These are phyloP conservation scores for Fagopyrum homotropicum DNA, from an alignment of 148 eudicot genomes.

Conservation along the genomic window DNA sequence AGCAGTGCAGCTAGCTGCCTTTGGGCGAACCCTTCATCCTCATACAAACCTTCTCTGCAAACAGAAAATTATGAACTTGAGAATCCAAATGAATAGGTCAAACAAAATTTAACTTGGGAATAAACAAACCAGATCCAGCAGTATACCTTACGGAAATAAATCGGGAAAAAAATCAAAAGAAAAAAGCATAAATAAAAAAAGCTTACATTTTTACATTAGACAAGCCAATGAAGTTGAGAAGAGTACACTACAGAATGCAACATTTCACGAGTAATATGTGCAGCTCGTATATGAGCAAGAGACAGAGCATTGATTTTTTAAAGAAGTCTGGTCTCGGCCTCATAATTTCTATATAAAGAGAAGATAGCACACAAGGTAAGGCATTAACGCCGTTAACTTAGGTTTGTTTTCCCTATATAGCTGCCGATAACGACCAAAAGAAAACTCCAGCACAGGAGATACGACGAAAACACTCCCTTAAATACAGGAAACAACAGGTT, in stretches of 20 bases:
- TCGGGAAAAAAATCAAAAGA: not conserved
- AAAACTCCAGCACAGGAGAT: not conserved
- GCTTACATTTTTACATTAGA: not conserved
- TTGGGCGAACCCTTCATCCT: constrained; percentile 81
- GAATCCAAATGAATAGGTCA: not conserved
- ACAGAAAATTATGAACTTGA: not conserved
- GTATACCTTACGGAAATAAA: not conserved
- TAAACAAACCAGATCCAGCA: not conserved
- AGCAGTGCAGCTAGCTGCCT: constrained; percentile 80
- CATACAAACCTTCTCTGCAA: constrained; percentile 91
- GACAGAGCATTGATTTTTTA: not conserved
- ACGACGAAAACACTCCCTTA: not conserved
- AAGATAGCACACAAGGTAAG: not conserved
- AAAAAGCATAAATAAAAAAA: not conserved
- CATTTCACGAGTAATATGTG: not conserved
- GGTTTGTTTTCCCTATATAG: not conserved
- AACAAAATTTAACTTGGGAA: not conserved
- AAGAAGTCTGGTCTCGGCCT: not conserved
- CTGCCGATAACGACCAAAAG: not conserved
- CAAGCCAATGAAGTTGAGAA: not conserved
- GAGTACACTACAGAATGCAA: not conserved
- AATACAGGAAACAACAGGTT: not conserved
- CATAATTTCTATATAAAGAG: not conserved
- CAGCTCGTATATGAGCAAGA: not conserved
- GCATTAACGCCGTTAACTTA: not conserved